These are phyloP conservation scores for Viscum album DNA, from an alignment of 177 flowering plant species.

Conservation along the genomic window DNA sequence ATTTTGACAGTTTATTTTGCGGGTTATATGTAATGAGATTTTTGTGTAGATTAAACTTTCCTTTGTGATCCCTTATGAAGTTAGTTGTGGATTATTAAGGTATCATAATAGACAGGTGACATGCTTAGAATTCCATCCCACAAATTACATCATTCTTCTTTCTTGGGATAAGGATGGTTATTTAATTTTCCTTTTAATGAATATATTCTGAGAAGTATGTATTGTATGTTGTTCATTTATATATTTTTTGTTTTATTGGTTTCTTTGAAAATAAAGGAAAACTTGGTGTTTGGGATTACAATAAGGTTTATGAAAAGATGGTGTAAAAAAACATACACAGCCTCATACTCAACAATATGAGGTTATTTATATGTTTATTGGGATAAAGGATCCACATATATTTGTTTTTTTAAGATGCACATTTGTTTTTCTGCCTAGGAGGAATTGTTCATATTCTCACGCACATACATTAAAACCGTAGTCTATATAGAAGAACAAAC, in stretches of 20 bases:
- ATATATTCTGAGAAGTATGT: not conserved
- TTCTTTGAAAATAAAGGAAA: constrained; percentile 67
- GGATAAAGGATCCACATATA: not conserved
- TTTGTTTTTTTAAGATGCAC: not conserved
- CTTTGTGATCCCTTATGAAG: constrained; percentile 64
- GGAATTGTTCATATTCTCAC: too few relatives aligned
- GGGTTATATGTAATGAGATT: too few relatives aligned
- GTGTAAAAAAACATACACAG: constrained; percentile 74
- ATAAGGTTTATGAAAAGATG: constrained; percentile 55
- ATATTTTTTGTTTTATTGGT: constrained; percentile 7
- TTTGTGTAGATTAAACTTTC: too few relatives aligned
- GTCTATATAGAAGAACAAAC: too few relatives aligned
- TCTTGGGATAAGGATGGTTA: constrained; percentile 81
- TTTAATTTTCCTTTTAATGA: too few relatives aligned
- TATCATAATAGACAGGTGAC: constrained; percentile 85
- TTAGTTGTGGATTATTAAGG: constrained; percentile 63
- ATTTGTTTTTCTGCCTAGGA: too few relatives aligned
- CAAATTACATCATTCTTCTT: constrained; percentile 57
- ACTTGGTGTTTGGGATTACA: constrained; percentile 87
- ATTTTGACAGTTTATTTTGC: too few relatives aligned
- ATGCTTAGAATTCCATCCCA: constrained; percentile 90
- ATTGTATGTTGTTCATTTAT: not conserved
- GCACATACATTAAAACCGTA: too few relatives aligned
- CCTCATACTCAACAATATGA: constrained; percentile 70
- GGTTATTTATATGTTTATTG: constrained; percentile 27